Evolutionary conservation across 768 basidiomycete genomes (phyloP).

Genomic region (Multifurca ochricompacta): DNA sequence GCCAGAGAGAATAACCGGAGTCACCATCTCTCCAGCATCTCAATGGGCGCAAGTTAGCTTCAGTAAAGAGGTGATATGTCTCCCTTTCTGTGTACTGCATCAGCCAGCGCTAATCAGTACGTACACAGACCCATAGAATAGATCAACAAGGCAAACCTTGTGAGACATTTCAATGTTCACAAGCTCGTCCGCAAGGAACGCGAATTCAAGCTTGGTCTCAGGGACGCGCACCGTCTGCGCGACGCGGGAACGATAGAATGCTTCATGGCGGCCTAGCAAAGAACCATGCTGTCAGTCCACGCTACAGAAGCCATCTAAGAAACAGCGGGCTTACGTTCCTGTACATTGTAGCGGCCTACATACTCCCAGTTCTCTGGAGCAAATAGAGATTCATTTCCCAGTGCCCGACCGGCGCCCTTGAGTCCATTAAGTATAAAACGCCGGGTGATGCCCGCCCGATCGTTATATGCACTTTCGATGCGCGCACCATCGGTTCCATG

Average conservation of each 20-base stretch:
- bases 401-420: constrained; percentile 51
- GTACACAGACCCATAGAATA: neutral
- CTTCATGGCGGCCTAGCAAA: constrained; percentile 66
- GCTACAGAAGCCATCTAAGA: neutral
- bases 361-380: constrained; percentile 71
- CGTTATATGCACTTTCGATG: constrained; percentile 85
- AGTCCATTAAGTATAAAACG: constrained; percentile 86
- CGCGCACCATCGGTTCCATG: constrained; percentile 62
- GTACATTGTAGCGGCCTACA: constrained; percentile 48
- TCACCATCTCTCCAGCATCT: constrained; percentile 77
- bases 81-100: constrained; percentile 73
- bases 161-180: constrained; percentile 81
- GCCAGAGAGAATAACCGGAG: constrained; percentile 75
- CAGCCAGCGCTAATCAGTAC: neutral
- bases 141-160: constrained; percentile 48
- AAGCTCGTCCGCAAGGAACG: constrained; percentile 64
- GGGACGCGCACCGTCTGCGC: constrained; percentile 52
- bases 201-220: constrained; percentile 33
- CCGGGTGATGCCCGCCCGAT: constrained; percentile 61
- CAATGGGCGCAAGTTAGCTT: constrained; percentile 73
- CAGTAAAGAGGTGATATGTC: constrained; percentile 57
- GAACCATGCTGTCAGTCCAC: neutral
- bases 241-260: constrained; percentile 65
- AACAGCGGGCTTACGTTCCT: constrained; percentile 33
- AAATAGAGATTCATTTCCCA: constrained; percentile 63